Conservation (phyloP, 768 basidiomycete genomes). For the Lactarius psammicola region DNA sequence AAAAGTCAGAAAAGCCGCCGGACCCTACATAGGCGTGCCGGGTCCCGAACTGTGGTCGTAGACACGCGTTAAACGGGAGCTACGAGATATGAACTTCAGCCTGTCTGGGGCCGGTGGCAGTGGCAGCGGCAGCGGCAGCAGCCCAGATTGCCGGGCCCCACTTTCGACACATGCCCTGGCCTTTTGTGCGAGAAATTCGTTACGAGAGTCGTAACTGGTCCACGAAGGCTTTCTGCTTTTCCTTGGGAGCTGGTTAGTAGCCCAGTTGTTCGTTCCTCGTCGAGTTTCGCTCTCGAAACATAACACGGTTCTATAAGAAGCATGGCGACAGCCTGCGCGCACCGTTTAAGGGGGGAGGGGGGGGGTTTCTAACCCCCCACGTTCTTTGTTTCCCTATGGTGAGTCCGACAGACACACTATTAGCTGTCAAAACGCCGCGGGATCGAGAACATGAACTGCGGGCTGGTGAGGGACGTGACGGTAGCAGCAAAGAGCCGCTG, state of each 20-base stretch:
- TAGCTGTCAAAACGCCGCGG: neutral
- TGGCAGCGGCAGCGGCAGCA: neutral
- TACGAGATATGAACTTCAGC: neutral
- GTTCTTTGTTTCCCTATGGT: neutral
- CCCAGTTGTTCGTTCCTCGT: neutral
- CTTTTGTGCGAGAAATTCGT: neutral
- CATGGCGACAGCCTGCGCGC: neutral
- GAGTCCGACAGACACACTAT: neutral
- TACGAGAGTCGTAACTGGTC: neutral
- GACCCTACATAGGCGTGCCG: neutral
- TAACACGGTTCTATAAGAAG: neutral
- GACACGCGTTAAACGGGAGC: neutral
- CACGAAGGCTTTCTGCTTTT: neutral
- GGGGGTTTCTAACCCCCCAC: no score
- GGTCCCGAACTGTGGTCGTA: neutral
- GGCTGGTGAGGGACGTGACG: neutral
- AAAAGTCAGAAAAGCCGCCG: neutral
- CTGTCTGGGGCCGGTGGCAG: neutral
- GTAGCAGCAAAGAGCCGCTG: neutral
- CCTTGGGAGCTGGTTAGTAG: neutral
- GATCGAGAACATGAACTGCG: neutral
- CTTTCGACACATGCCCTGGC: neutral
- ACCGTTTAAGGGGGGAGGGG: neutral
- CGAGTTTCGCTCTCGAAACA: neutral
- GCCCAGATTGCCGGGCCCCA: neutral